Evolutionary conservation across 768 basidiomycete genomes (phyloP).

Genomic region (Phlebiopsis flavidoalba): DNA sequence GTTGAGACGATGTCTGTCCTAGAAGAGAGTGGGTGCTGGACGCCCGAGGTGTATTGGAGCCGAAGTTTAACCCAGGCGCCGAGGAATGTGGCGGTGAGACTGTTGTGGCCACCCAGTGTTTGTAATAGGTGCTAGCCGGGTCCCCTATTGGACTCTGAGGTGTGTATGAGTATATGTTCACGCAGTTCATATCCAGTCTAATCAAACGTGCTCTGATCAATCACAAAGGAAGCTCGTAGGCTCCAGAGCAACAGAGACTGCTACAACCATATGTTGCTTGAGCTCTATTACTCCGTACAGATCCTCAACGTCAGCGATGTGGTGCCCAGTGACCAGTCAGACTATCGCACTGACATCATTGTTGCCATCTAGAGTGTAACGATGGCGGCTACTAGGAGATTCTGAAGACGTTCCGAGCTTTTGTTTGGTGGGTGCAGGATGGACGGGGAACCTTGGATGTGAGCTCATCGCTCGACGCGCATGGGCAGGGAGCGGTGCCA

Average conservation of each 20-base stretch:
- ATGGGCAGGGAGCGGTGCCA: too few species aligned
- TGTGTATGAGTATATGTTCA: too few species aligned
- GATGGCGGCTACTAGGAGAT: slow-evolving; percentile 83
- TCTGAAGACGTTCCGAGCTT: slow-evolving; percentile 75
- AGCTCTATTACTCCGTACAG: slow-evolving; percentile 80
- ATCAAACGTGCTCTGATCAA: slow-evolving; percentile 70
- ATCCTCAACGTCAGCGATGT: slow-evolving; percentile 75
- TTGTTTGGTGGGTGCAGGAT: too few species aligned
- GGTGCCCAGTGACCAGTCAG: slow-evolving; percentile 75
- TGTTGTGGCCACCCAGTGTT: too few species aligned
- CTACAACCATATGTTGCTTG: slow-evolving; percentile 87
- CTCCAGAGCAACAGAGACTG: slow-evolving; percentile 93
- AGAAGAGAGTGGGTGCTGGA: slow-evolving; percentile 51
- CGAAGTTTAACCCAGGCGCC: slow-evolving; percentile 54
- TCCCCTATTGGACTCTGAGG: too few species aligned
- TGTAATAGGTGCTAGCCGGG: too few species aligned
- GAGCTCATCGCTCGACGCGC: too few species aligned
- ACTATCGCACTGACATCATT: slow-evolving; percentile 79
- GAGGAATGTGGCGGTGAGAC: too few species aligned
- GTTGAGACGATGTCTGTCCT: slow-evolving; percentile 13
- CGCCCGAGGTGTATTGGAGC: slow-evolving; percentile 41
- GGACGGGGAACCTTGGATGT: too few species aligned
- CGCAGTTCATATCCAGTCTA: too few species aligned
- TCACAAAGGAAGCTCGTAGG: slow-evolving; percentile 90
- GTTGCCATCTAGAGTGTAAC: slow-evolving; percentile 98